phyloP scores from a whole-genome alignment of 345 rosid genomes.

The Eucalyptus caleyi region DNA sequence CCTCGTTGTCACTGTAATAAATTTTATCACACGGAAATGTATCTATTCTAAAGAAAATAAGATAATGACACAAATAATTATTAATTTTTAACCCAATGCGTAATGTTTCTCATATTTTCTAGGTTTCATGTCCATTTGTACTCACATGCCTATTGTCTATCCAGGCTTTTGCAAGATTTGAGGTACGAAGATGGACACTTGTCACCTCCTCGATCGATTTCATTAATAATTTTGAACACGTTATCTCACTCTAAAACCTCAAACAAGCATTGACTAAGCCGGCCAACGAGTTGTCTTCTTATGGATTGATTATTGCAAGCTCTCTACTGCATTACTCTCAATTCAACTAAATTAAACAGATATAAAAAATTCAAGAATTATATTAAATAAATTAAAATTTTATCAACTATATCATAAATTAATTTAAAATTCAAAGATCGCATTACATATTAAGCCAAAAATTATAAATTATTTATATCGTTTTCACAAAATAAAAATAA shows the following conservation, averaged over 20 bases:
- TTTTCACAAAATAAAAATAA: too few relatives aligned
- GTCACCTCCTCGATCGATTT: neutral
- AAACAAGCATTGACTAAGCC: neutral
- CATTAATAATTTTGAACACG: neutral
- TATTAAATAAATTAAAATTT: too few relatives aligned
- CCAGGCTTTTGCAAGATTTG: neutral
- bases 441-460: fast-evolving
- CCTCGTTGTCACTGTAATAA: neutral
- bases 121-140: fast-evolving
- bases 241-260: neutral
- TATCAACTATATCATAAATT: fast-evolving
- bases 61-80: too few relatives aligned
- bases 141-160: neutral
- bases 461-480: too few relatives aligned
- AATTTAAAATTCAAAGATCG: fast-evolving
- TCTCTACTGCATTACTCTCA: too few relatives aligned
- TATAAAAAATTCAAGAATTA: fast-evolving
- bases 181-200: neutral
- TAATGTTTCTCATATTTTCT: neutral
- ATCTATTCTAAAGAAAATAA: too few relatives aligned
- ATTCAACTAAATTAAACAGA: too few relatives aligned
- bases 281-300: neutral
- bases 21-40: neutral
- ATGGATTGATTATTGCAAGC: neutral
- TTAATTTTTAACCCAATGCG: fast-evolving